Conservation (phyloP, 805 yeast species). For the Candida hungchunana region DNA sequence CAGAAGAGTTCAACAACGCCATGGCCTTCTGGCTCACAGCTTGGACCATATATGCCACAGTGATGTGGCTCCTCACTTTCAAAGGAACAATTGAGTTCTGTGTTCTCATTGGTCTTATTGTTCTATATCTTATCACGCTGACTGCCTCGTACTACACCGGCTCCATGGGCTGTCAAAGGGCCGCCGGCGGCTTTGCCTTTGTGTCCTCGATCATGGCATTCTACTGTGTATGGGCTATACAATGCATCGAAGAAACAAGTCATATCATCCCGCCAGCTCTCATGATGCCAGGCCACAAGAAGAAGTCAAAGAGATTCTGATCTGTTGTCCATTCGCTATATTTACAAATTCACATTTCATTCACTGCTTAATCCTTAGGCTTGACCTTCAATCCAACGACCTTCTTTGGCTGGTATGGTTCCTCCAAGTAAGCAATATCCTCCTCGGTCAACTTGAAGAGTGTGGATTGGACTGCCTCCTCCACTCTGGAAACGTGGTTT, state of each 20-base stretch:
- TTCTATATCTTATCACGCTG: conserved; percentile 30
- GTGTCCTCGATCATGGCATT: conserved; percentile 40
- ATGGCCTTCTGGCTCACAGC: conserved; percentile 46
- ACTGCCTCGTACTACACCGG: conserved; percentile 41
- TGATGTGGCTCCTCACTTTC: conserved; percentile 42
- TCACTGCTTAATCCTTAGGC: too few species aligned
- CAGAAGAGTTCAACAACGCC: conserved; percentile 37
- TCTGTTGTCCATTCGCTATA: neutral
- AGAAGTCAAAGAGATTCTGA: conserved; percentile 1
- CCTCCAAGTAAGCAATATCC: conserved; percentile 15
- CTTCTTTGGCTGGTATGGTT: conserved; percentile 13
- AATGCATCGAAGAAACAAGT: conserved; percentile 24
- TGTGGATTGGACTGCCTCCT: conserved; percentile 42
- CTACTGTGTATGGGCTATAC: conserved; percentile 45
- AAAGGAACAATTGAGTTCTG: conserved; percentile 49
- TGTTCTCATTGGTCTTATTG: conserved; percentile 15
- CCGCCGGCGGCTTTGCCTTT: conserved; percentile 46
- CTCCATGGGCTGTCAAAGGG: conserved; percentile 30
- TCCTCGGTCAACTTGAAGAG: conserved; percentile 9
- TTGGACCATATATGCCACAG: conserved; percentile 48
- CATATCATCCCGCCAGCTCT: conserved; percentile 10
- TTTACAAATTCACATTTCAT: too few species aligned
- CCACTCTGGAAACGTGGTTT: conserved; percentile 42
- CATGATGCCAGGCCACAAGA: conserved; percentile 12
- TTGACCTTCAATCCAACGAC: conserved; percentile 2